Percentiles rank a stretch among this genome's conserved stretches.
Evolutionary conservation across 2,329 filamentous ascomycete species (phyloP).

Genomic region (Coniochaeta sp.): DNA sequence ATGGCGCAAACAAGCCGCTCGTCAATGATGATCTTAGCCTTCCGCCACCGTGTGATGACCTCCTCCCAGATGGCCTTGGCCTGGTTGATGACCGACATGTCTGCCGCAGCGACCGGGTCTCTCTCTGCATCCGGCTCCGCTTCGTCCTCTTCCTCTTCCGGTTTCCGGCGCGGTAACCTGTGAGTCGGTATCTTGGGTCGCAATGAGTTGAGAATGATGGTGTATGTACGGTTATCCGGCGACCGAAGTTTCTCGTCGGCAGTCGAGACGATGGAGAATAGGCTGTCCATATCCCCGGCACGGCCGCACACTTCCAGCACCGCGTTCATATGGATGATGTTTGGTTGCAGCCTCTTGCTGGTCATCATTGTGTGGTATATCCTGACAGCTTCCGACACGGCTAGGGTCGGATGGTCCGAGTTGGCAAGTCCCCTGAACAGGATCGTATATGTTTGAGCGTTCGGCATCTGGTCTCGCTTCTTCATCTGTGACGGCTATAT

Average conservation of each 20-base stretch:
- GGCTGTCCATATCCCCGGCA: constrained; percentile 66
- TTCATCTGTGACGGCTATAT: constrained; percentile 63
- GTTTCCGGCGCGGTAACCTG: constrained; percentile 18
- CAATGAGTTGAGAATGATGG: constrained; percentile 74
- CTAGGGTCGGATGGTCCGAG: constrained; percentile 48
- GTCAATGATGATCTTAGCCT: constrained; percentile 64
- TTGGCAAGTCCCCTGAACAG: constrained; percentile 68
- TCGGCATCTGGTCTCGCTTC: constrained; percentile 76
- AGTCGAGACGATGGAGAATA: constrained; percentile 70
- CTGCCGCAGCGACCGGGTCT: constrained; percentile 9
- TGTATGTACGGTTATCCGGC: constrained; percentile 69
- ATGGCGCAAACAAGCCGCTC: constrained; percentile 74
- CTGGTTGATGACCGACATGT: constrained; percentile 48
- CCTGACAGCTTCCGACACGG: constrained; percentile 60
- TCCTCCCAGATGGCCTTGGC: constrained; percentile 76
- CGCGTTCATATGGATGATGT: constrained; percentile 80
- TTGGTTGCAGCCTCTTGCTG: constrained; percentile 58
- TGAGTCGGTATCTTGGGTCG: constrained; percentile 30
- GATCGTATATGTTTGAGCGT: constrained; percentile 75
- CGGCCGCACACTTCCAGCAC: constrained; percentile 74
- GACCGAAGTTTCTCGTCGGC: constrained; percentile 57
- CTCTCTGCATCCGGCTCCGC: constrained; percentile 4
- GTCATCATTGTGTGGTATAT: constrained; percentile 70
- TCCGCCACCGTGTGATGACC: constrained; percentile 66
- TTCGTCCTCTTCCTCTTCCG: constrained; percentile 21